Base-by-base conservation (phyloP, 768 basidiomycete genomes). In the Leccinum incarnatum region DNA sequence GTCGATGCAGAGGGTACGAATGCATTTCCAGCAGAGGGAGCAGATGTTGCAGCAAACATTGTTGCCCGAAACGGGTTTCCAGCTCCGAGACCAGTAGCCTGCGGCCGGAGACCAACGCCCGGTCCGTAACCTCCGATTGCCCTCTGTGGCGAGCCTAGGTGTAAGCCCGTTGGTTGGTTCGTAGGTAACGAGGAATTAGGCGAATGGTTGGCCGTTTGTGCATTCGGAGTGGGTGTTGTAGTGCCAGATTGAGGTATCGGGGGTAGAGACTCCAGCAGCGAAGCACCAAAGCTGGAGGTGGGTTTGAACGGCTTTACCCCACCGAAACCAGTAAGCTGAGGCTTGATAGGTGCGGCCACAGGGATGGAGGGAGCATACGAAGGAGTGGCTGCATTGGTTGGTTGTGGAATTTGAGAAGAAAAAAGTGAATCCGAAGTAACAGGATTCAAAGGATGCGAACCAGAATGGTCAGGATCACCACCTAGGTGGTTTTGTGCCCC, bases 251-350 rank as follows among this genome's bases (percentile, higher is more conserved):
- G 85, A 11, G 88, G 83, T 55, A 93, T 84, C 5, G 91, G 78
- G 2, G 93, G 93, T 25, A 94, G 73, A 3, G 84, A 81, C 53
- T 88, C 88, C 59, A 94, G 66, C 42, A 94, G 69, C 15, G 85
- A 83, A 34, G 88, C 85, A 30, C 92, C 92, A 68, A 94, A 94
- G 45, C 83, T 86, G 2, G 87, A 89, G 2, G 86, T 81, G 2
- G 92, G 92, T 67, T 92, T 91, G 79, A 94, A 94, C 6, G 89
- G 83, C 68, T 88, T 91, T 62, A 92, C 70, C 5, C 86, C 87
- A 25, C 80, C 76, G 55, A 78, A 82, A 2, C 82, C 83, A 5
- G 82, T 83, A 49, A 63, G 53, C 65, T 83, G 82, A 4, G 80
- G 65, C 62, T 77, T 78, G 15, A 83, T 53, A 47, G 60, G 67